phyloP scores from a whole-genome alignment of 2,329 filamentous ascomycete genomes.

The Aspergillus brunneoviolaceus region DNA sequence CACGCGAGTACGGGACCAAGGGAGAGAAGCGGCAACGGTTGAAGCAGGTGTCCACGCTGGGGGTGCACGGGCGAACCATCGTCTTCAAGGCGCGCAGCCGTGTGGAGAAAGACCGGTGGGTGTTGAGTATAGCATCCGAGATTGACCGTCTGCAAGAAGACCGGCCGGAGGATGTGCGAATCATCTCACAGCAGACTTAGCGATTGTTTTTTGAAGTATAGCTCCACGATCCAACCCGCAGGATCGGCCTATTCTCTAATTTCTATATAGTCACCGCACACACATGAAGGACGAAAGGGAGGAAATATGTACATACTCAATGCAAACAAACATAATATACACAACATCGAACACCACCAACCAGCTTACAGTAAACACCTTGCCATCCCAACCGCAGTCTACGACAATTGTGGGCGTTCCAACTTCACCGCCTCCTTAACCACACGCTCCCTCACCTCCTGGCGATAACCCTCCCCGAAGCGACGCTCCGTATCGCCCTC shows the following conservation, averaged over 20 bases:
- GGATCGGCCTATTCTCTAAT: not conserved
- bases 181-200: slow-evolving; percentile 22
- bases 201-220: not conserved
- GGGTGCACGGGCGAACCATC: slow-evolving; percentile 60
- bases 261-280: not conserved
- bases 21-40: slow-evolving; percentile 49
- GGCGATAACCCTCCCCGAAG: slow-evolving; percentile 32
- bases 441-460: slow-evolving; percentile 36
- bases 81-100: slow-evolving; percentile 66
- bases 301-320: slow-evolving; percentile 10
- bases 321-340: not conserved
- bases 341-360: not conserved
- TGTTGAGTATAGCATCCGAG: slow-evolving; percentile 64
- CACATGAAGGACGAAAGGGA: not conserved
- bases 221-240: no score
- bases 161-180: slow-evolving; percentile 50
- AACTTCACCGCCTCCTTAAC: slow-evolving; percentile 39
- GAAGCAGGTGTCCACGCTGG: slow-evolving; percentile 60
- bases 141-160: slow-evolving; percentile 59
- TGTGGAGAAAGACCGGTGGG: slow-evolving; percentile 67
- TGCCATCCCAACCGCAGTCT: not conserved
- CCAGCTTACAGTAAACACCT: not conserved
- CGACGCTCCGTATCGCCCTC: slow-evolving; percentile 23
- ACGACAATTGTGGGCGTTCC: slow-evolving; percentile 30
- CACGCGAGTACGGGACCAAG: slow-evolving; percentile 38